Base-by-base conservation (phyloP, 805 yeast genomes). In the Cyberlindnera maritima region DNA sequence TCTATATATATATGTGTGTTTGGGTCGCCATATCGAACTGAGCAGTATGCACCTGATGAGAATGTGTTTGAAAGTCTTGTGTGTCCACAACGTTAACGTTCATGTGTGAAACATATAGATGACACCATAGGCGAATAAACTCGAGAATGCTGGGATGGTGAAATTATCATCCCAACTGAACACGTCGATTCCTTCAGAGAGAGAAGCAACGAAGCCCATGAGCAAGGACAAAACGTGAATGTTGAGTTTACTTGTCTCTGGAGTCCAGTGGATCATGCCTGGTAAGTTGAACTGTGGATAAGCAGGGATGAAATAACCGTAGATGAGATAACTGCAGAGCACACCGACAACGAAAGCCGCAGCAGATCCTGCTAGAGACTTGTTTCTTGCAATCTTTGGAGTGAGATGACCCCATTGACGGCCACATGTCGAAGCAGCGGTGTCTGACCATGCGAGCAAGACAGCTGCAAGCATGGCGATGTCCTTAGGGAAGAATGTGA, bases 381-480 rank as follows among this genome's bases (percentile, higher is more conserved):
- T 94, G 52, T 80, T 79, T 51, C 77, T 72, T 7, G 85, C 75
- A 18, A 92, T 65, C 60, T 84, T 81, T 35, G 96, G 95, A 8
- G 97, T 88, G 53, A 84, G 75, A 58, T 85, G 77, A 9, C 98
- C 98, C 64, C 70, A 92, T 46, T 77, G 78, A 55, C 99, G 76
- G 34, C 99, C 99, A 60, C 91, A 68, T 0, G 97, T 88, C 3
- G 97, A 88, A 2, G 99, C 99, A 2, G 97, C 92, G 10, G 98
- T 89, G 62, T 94, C 99, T 5, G 96, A 90, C 98, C 98, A 94
- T 61, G 97, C 87, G 52, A 94, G 76, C 42, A 92, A 71, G 54
- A 90, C 72, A 3, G 90, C 81, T 19, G 96, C 74, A 70, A 89
- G 74, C 23, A 91, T 71, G 1, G 84, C 74, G 41, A 94, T 82